phyloP scores from a whole-genome alignment of 371 early-diverging fungal species.

The Mortierella sp. region DNA sequence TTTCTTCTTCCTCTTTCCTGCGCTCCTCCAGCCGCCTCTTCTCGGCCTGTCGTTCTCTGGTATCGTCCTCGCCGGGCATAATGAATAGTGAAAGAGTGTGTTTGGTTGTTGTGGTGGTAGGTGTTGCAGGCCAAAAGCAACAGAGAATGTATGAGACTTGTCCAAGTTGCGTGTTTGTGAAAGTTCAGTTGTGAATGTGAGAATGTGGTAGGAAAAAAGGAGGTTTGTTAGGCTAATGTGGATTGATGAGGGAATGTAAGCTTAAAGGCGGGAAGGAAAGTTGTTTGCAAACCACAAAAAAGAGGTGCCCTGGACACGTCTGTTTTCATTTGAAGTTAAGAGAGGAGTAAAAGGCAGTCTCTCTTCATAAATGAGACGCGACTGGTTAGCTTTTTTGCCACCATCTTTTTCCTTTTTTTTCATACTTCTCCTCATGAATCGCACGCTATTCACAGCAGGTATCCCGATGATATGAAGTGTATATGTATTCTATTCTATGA shows the following conservation, averaged over 20 bases:
- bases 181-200: neutral
- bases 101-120: neutral
- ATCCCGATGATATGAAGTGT: neutral
- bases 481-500: neutral
- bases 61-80: conserved; percentile 6
- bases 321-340: conserved; percentile 8
- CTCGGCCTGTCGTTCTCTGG: conserved; percentile 13
- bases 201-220: neutral
- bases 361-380: neutral
- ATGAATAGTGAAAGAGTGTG: neutral
- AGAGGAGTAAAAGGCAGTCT: conserved; percentile 6
- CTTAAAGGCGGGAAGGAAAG: neutral
- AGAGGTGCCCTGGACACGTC: neutral
- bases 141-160: neutral
- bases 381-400: neutral
- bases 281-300: neutral
- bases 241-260: neutral
- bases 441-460: neutral
- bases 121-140: neutral
- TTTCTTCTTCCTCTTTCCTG: conserved; percentile 45
- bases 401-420: neutral
- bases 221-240: neutral
- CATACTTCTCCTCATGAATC: neutral
- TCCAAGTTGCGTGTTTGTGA: neutral
- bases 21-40: conserved; percentile 3